Conservation (phyloP, 495 filamentous ascomycete genomes). For the Penicillium flavigenum region DNA sequence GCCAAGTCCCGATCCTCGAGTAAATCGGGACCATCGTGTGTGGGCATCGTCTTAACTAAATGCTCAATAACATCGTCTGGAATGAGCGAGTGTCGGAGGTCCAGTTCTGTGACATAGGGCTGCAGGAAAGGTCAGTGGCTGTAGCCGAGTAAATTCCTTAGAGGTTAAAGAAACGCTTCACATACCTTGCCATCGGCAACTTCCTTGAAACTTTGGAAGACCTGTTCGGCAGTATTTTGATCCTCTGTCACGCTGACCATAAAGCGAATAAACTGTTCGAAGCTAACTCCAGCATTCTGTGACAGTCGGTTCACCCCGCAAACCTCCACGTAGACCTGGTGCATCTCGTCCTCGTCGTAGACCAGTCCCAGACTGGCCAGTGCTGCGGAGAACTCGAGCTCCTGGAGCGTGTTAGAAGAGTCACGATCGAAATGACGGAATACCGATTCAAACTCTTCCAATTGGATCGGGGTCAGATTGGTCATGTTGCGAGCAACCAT, state of each 20-base stretch:
- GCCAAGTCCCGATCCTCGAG: conserved; percentile 70
- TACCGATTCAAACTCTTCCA: conserved; percentile 96
- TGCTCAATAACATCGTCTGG: conserved; percentile 95
- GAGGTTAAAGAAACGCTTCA: conserved; percentile 6
- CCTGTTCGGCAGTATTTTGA: conserved; percentile 96
- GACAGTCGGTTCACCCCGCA: conserved; percentile 50
- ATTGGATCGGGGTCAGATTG: conserved; percentile 93
- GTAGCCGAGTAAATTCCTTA: background rate
- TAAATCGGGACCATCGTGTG: conserved; percentile 74
- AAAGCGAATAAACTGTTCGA: conserved; percentile 98
- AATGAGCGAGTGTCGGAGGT: conserved; percentile 89
- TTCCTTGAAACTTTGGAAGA: conserved; percentile 93
- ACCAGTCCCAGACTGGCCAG: conserved; percentile 90
- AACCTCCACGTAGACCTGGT: conserved; percentile 81
- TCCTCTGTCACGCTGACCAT: conserved; percentile 99
- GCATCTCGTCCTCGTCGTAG: conserved; percentile 96
- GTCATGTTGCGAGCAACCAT: conserved; percentile 97
- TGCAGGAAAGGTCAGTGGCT: conserved; percentile 28
- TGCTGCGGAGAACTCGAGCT: conserved; percentile 93
- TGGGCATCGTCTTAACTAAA: conserved; percentile 80
- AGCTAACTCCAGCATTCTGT: conserved; percentile 68
- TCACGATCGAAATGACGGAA: conserved; percentile 98
- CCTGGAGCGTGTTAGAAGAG: conserved; percentile 81
- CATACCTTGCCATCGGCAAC: conserved; percentile 92
- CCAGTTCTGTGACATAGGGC: conserved; percentile 97